Percentiles rank a stretch among this genome's conserved stretches.
phyloP scores from a whole-genome alignment of 2,329 filamentous ascomycete genomes.

The Pseudocercospora fijiensis region DNA sequence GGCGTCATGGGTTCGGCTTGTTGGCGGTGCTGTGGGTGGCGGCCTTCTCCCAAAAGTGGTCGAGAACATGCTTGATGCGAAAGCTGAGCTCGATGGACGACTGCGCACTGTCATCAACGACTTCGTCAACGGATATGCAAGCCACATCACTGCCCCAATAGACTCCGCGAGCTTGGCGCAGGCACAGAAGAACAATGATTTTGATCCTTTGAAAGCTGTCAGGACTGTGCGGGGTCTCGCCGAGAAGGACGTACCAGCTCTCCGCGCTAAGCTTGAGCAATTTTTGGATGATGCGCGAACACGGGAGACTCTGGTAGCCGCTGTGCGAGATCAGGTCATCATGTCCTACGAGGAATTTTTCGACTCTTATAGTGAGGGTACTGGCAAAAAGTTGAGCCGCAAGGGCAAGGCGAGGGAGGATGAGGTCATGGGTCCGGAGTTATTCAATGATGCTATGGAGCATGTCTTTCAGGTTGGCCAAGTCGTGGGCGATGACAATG shows the following conservation, averaged over 20 bases:
- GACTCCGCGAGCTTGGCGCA: slow-evolving; percentile 26
- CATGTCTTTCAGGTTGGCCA: slow-evolving; percentile 58
- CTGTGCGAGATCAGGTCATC: slow-evolving; percentile 63
- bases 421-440: slow-evolving; percentile 64
- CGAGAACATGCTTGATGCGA: slow-evolving; percentile 70
- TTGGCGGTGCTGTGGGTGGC: slow-evolving; percentile 44
- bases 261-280: slow-evolving; percentile 59
- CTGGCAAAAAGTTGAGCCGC: slow-evolving; percentile 39
- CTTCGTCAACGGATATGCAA: slow-evolving; percentile 60
- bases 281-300: slow-evolving; percentile 66
- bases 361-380: slow-evolving; percentile 50
- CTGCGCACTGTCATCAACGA: slow-evolving; percentile 64
- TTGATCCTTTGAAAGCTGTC: slow-evolving; percentile 37
- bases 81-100: slow-evolving; percentile 64
- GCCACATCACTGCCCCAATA: slow-evolving; percentile 55
- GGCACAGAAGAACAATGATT: slow-evolving; percentile 20
- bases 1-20: slow-evolving; percentile 59
- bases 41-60: slow-evolving; percentile 64
- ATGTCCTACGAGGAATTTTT: slow-evolving; percentile 65
- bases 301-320: slow-evolving; percentile 64
- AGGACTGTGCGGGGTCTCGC: slow-evolving; percentile 54
- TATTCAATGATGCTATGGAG: slow-evolving; percentile 63
- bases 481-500: slow-evolving; percentile 39
- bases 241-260: slow-evolving; percentile 57
- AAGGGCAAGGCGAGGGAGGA: slow-evolving; percentile 63